phyloP scores from a whole-genome alignment of 371 early-diverging fungal species.

The Quaeritorhiza haematococci region DNA sequence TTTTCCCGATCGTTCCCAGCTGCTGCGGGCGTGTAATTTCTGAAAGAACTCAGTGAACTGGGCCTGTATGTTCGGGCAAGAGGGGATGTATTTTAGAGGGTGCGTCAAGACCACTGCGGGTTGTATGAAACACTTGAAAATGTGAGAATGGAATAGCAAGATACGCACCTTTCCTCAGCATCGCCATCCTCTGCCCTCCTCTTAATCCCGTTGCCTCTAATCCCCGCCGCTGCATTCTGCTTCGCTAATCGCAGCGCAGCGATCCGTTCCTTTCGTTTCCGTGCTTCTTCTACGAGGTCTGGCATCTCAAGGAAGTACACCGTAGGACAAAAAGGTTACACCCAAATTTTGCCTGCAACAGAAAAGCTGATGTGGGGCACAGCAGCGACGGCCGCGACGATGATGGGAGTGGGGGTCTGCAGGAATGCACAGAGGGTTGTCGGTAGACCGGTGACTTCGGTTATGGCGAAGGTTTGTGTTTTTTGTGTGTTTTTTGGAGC shows the following conservation, averaged over 20 bases:
- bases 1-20: not conserved
- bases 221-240: not conserved
- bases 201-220: not conserved
- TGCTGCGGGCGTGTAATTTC: not conserved
- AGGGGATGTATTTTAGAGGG: not conserved
- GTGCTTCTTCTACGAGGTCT: conserved; percentile 63
- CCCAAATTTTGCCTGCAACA: too few relatives aligned
- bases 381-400: too few relatives aligned
- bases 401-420: too few relatives aligned
- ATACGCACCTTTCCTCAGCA: not conserved
- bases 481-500: too few relatives aligned
- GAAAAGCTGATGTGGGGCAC: too few relatives aligned
- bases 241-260: conserved; percentile 59
- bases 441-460: too few relatives aligned
- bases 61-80: not conserved
- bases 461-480: too few relatives aligned
- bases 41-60: not conserved
- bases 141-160: not conserved
- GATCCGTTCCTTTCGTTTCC: conserved; percentile 65
- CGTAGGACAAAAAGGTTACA: too few relatives aligned
- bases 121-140: not conserved
- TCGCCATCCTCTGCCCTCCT: not conserved
- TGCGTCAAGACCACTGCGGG: not conserved
- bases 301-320: too few relatives aligned
- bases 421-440: too few relatives aligned